phyloP scores from a whole-genome alignment of 75 land plant species.

The Pinus albicaulis region DNA sequence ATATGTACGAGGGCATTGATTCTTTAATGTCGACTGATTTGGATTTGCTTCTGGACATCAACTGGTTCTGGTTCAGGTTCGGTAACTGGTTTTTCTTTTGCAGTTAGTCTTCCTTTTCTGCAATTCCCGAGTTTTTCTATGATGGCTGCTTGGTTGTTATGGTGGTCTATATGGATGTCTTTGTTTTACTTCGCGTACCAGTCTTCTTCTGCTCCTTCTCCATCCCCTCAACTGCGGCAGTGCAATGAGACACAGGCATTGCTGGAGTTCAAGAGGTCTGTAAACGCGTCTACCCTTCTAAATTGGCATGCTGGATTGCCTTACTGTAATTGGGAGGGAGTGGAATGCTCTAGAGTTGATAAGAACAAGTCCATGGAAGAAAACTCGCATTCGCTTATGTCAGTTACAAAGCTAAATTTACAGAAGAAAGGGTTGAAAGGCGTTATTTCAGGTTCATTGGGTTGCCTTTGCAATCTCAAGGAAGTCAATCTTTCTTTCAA shows the following conservation, averaged over 20 bases:
- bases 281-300: background rate
- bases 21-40: background rate
- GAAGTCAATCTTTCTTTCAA: constrained; percentile 40
- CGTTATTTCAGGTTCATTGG: constrained; percentile 17
- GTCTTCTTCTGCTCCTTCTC: background rate
- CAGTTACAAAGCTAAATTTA: constrained; percentile 16
- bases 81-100: background rate
- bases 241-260: constrained; percentile 4
- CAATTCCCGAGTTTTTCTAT: background rate
- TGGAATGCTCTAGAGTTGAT: constrained; percentile 9
- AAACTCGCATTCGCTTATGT: background rate
- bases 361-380: background rate
- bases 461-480: constrained; percentile 21
- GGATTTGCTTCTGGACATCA: background rate
- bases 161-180: background rate
- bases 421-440: constrained; percentile 20
- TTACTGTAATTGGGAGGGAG: constrained; percentile 32
- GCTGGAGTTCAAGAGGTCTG: background rate
- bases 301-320: background rate
- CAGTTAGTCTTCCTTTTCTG: background rate
- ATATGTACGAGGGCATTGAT: background rate
- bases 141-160: background rate
- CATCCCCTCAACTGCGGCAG: background rate
- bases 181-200: background rate
- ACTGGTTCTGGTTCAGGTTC: background rate